These are phyloP conservation scores for Curvularia eragrostidis DNA, from an alignment of 2,329 filamentous ascomycete species.

Conservation along the genomic window DNA sequence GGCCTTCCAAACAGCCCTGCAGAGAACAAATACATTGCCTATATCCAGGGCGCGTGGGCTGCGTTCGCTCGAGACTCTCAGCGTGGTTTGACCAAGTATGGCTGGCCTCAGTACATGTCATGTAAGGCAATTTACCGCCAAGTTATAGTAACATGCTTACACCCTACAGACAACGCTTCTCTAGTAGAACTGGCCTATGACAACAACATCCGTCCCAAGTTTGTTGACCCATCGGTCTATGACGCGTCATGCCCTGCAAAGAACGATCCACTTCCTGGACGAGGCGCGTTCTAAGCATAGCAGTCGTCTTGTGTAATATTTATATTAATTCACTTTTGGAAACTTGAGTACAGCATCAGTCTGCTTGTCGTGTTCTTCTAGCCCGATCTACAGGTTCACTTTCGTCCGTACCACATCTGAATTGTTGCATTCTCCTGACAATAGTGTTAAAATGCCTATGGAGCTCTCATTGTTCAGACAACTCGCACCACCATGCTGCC, in stretches of 20 bases:
- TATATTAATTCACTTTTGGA: not conserved
- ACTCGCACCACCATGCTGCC: not conserved
- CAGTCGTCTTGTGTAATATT: not conserved
- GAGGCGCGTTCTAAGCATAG: constrained; percentile 29
- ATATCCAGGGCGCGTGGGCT: constrained; percentile 39
- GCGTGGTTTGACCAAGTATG: constrained; percentile 37
- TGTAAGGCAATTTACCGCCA: constrained; percentile 14
- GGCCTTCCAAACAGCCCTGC: constrained; percentile 28
- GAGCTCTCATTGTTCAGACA: not conserved
- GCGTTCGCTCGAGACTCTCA: constrained; percentile 46
- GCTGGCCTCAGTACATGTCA: constrained; percentile 39
- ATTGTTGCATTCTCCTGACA: not conserved
- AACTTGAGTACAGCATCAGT: too few relatives aligned
- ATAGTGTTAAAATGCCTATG: not conserved
- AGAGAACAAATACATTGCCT: constrained; percentile 41
- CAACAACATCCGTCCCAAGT: constrained; percentile 25
- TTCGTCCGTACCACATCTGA: not conserved
- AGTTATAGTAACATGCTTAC: not conserved
- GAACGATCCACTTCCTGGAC: constrained; percentile 35
- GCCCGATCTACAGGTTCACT: too few relatives aligned
- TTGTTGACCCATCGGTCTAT: constrained; percentile 30
- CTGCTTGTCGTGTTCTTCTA: not conserved
- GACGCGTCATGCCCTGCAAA: constrained; percentile 30
- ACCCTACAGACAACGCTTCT: constrained; percentile 20
- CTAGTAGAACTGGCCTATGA: constrained; percentile 32